These are phyloP conservation scores for Cystofilobasidium ferigula DNA, from an alignment of 768 basidiomycete genomes.

Conservation along the genomic window DNA sequence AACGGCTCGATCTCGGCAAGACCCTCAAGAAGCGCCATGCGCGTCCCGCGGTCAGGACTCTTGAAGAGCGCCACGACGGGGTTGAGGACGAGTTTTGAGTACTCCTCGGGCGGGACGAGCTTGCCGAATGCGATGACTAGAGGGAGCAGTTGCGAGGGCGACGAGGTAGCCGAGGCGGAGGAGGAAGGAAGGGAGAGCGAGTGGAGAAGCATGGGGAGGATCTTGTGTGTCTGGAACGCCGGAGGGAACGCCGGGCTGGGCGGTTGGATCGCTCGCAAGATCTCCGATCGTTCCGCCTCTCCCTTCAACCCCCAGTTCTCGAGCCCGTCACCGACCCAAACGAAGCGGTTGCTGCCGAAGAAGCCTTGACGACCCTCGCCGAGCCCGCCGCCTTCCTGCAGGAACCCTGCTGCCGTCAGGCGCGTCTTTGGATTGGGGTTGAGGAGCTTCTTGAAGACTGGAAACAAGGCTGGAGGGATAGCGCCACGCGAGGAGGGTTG, in stretches of 20 bases:
- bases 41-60: conserved; percentile 80
- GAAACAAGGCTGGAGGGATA: conserved; percentile 65
- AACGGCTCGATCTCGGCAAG: conserved; percentile 73
- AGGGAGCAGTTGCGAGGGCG: conserved; percentile 20
- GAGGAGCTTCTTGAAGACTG: conserved; percentile 72
- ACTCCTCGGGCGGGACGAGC: conserved; percentile 41
- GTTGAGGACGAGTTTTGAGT: conserved; percentile 54
- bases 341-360: conserved; percentile 68
- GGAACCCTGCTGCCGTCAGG: conserved; percentile 61
- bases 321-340: conserved; percentile 70
- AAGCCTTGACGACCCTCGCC: conserved; percentile 51
- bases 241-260: conserved; percentile 67
- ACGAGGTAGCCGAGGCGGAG: conserved; percentile 5
- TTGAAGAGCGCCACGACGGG: conserved; percentile 75
- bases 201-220: conserved; percentile 67
- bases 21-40: conserved; percentile 86
- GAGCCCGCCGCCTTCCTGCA: conserved; percentile 65
- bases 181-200: conserved; percentile 33
- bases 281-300: conserved; percentile 63
- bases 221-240: conserved; percentile 69
- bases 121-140: conserved; percentile 46
- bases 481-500: conserved; percentile 61
- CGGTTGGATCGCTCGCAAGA: conserved; percentile 68
- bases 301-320: conserved; percentile 71
- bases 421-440: conserved; percentile 78